Conservation (phyloP, 129 eudicot genomes). For the Silybum marianum region DNA sequence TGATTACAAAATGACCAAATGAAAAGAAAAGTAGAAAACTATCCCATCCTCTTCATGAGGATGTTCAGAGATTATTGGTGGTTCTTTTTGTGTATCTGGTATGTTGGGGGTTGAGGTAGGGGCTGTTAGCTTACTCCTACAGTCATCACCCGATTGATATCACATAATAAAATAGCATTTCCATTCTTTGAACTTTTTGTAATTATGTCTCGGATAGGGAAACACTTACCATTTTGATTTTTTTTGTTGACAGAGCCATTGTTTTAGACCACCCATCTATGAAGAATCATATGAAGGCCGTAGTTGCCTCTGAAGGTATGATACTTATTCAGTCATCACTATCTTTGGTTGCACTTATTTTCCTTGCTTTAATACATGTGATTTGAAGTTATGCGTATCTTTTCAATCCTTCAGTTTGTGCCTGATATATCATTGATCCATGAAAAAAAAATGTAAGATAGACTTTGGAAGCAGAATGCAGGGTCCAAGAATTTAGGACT, state of each 20-base stretch:
- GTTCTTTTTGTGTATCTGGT: background rate
- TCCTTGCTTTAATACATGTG: constrained; percentile 7
- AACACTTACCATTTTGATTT: constrained; percentile 19
- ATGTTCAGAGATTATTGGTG: background rate
- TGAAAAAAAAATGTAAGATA: background rate
- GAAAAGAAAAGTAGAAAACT: background rate
- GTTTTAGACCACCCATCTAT: constrained; percentile 73
- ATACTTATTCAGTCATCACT: constrained; percentile 14
- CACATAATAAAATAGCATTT: constrained; percentile 8
- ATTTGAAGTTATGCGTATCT: background rate
- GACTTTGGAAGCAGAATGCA: constrained; percentile 9
- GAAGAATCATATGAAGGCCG: constrained; percentile 82
- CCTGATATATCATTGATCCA: constrained; percentile 9
- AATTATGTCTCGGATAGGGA: background rate
- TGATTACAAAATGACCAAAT: background rate
- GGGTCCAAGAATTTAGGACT: constrained; percentile 14
- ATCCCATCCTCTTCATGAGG: background rate
- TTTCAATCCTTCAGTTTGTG: background rate
- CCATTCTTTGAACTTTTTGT: constrained; percentile 20
- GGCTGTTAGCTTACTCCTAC: constrained; percentile 28
- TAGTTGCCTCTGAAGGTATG: constrained; percentile 93
- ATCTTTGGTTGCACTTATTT: constrained; percentile 4
- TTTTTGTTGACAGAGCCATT: constrained; percentile 70
- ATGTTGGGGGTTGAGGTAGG: constrained; percentile 11
- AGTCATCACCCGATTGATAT: background rate